Evolutionary conservation across 371 early-diverging fungal genomes (phyloP), one percentile per base, ranked within the genome.

Genomic region (Globomyces sp.): DNA sequence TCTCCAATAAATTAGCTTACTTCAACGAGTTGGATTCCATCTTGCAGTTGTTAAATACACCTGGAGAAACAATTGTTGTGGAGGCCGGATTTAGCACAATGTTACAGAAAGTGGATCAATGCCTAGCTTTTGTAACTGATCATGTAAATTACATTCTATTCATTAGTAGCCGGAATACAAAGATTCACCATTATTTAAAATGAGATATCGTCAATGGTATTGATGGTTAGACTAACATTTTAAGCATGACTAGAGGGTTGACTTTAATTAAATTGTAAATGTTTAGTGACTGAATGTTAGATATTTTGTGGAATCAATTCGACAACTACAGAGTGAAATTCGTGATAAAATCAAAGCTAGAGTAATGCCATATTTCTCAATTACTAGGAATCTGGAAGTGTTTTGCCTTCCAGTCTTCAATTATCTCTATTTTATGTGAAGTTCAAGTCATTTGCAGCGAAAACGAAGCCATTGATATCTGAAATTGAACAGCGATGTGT

Each of bases 131-230:
- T 73, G 86, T 94, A 55, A 79, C 84, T 43, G 65, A 77, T 13
- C 85, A 92, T 80, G 91, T 91, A 82, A 64, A 80, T 59, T 10
- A 52, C 39, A 11, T 34, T 42, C 34, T 11, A 42, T 11, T 40
- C 3, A 3, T 13, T 39, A 34, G 10, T 49, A 45, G 24, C 41
- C 68, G 42, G 10, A 79, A 8, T 93, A 90, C 71, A 83, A 84
- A 36, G 96, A 96, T 74, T 85, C 93, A 1, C 94, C 92, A 61
- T 80, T 94, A 44, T 94, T 93, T 71, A 78, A 87, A 39, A 92
- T 94, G 92, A 83, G 93, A 36, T 94, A 91, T 73, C 82, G 90
- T 36, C 93, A 93, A 71, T 93, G 94, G 55, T 55, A 39, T 4
- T 39, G 4, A 5, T 8, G 4, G 0, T 13, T 13, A 6, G 4